phyloP scores from a whole-genome alignment of 2,329 filamentous ascomycete genomes.

The Hansfordia pulvinata region DNA sequence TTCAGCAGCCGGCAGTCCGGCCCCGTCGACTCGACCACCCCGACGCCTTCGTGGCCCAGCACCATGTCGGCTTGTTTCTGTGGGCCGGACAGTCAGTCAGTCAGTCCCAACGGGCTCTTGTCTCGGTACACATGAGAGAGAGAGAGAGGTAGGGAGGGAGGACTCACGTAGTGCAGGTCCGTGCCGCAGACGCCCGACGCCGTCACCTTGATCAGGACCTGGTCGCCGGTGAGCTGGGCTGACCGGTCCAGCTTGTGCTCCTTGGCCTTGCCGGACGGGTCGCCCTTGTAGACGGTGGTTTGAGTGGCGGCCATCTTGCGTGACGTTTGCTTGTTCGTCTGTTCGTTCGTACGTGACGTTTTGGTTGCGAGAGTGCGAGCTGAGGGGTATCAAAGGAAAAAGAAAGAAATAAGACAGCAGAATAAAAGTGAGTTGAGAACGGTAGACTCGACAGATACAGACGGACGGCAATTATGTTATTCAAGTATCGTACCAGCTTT shows the following conservation, averaged over 20 bases:
- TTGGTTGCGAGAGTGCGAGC: too few relatives aligned
- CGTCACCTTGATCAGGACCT: slow-evolving; percentile 50
- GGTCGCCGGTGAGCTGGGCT: slow-evolving; percentile 30
- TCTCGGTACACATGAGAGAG: background rate
- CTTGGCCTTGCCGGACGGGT: slow-evolving; percentile 39
- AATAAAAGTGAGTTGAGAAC: too few relatives aligned
- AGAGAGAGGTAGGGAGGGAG: too few relatives aligned
- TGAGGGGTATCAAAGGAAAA: too few relatives aligned
- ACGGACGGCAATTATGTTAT: too few relatives aligned
- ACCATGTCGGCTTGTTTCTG: slow-evolving; percentile 19
- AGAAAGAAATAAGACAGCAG: too few relatives aligned
- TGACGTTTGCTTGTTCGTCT: too few relatives aligned
- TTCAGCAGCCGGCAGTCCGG: slow-evolving; percentile 22
- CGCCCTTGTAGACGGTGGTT: slow-evolving; percentile 49
- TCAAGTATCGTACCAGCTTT: too few relatives aligned
- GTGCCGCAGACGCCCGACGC: slow-evolving; percentile 55
- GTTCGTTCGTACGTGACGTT: too few relatives aligned
- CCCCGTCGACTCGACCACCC: slow-evolving; percentile 26
- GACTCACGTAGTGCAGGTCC: slow-evolving; percentile 18
- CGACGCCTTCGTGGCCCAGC: slow-evolving; percentile 37
- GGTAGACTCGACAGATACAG: too few relatives aligned
- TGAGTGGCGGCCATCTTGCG: background rate
- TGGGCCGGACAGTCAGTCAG: slow-evolving; percentile 2
- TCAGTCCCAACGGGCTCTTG: background rate
- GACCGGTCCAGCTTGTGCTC: slow-evolving; percentile 31